Percentiles rank a stretch among this genome's conserved stretches.
These are phyloP conservation scores for Irpex rosettiformis DNA, from an alignment of 1,284 basidiomycete species.

Conservation along the genomic window DNA sequence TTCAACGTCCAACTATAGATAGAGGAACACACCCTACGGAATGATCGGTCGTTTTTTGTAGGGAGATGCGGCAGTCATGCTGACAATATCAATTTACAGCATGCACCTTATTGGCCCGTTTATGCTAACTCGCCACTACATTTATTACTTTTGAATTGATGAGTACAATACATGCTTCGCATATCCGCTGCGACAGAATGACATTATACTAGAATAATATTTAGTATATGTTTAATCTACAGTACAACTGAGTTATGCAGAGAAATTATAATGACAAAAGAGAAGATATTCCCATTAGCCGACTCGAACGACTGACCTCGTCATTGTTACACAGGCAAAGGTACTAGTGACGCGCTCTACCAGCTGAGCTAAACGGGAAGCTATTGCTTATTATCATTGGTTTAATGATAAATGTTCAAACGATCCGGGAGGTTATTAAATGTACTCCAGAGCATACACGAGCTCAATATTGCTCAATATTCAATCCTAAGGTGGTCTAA, in stretches of 20 bases:
- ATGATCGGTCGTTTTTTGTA: neutral
- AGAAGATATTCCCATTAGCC: constrained; percentile 9
- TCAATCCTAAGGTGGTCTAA: too few relatives aligned
- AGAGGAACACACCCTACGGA: neutral
- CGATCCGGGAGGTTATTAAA: too few relatives aligned
- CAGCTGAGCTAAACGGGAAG: constrained; percentile 48
- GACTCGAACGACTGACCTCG: constrained; percentile 13
- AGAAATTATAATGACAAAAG: too few relatives aligned
- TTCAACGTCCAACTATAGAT: too few relatives aligned
- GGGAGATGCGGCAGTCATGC: too few relatives aligned
- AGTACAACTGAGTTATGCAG: too few relatives aligned
- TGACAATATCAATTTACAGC: neutral
- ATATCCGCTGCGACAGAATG: too few relatives aligned
- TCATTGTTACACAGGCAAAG: constrained; percentile 39
- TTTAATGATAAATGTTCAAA: neutral
- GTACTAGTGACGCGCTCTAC: constrained; percentile 62
- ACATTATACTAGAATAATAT: too few relatives aligned
- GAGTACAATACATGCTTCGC: too few relatives aligned
- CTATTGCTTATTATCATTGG: neutral
- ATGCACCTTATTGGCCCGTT: neutral
- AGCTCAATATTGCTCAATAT: too few relatives aligned
- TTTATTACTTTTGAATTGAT: neutral
- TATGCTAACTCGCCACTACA: neutral
- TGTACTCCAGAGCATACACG: too few relatives aligned
- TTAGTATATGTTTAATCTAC: too few relatives aligned